Evolutionary conservation across 257 asterid species (phyloP), one percentile per base, ranked within the genome.

Genomic region (Solanum chilense): DNA sequence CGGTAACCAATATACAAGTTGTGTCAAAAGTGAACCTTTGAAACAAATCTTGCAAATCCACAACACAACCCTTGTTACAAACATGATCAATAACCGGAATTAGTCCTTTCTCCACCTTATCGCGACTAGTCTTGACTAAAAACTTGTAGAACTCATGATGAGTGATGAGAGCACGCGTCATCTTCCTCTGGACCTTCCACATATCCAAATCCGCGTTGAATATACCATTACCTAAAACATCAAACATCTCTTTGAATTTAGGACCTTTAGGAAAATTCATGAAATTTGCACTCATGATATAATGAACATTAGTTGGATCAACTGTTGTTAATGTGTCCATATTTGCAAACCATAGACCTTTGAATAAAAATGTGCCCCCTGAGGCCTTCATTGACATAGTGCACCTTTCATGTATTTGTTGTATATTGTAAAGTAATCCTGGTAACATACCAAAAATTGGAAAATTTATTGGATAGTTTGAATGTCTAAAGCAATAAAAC

Each of bases 361-460:
- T 89, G 89, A 92, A 84, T 39, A 86, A 88, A 68, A 85, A 91
- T 9, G 94, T 93, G 1, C 93, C 92, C 35, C 90, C 87, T 18
- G 90, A 52, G 75, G 35, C 86, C 33, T 52, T 70, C 25, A 93
- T 45, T 25, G 92, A 86, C 10, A 85, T 75, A 0, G 91, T 86
- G 66, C 91, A 76, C 60, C 60, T 76, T n/a, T 76, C 83, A 76
- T 93, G 96, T 27, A 91, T 89, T 1, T 86, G 89, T 44, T 91
- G 90, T 10, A 92, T 86, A 42, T 90, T 60, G 13, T 75, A 82
- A 6, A 91, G 71, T 23, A 91, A 86, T 4, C 64, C 41, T 8
- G 93, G 95, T 71, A 93, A 69, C 92, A 89, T 90, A 15, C 96
- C 95, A 18, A 93, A 47, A 9, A 93, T 5, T 20, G 96, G 96